Evolutionary conservation across 306 rosid species (phyloP), one percentile per base, ranked within the genome.

Genomic region (Pterocarpus macrocarpus): DNA sequence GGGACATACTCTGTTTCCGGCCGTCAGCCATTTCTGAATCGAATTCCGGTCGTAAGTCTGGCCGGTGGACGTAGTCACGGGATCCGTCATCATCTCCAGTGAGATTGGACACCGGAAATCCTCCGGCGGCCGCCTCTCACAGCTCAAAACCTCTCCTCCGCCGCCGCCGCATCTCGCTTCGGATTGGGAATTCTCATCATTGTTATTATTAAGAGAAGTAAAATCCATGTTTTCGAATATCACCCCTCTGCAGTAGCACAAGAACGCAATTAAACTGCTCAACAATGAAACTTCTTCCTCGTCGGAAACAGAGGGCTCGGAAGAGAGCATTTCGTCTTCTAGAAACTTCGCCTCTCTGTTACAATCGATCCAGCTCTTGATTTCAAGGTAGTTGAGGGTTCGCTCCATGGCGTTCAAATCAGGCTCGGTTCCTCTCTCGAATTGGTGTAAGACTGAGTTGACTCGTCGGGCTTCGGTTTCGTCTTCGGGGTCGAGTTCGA

Each of bases 51-150:
- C 89, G 16, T 87, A 94, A n/a, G 97, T 91, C 35, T 94, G 98
- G n/a, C 98, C 98, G 1, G 97, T 90, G 1, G 95, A 90, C 2
- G 89, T 81, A 4, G 92, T 94, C 2, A 94, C 98, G 0, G 98
- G 98, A 57, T 91, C 97, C 1, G 76, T 82, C 98, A 94, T 94
- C 8, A 89, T 43, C 72, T 90, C 95, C 0, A 94, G 87, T 4
- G 97, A 94, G 81, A 94, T 91, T 0, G 98, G 97, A 34, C 98
- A 91, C 36, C 86, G 86, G 28, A 90, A 90, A 81, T 94, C 98
- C 63, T 86, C 87, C 1, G 86, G 89, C 65, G 30, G 61, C 61
- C 83, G 32, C 61, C 81, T 87, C 38, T 88, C 83, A 62, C 64
- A 84, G 17, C 7, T 72, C 5, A 79, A 15, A 5, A 10, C 69